Evolutionary conservation across 208 protist genomes (phyloP), one percentile per base, ranked within the genome.

Genomic region (Pavlovales sp.): DNA sequence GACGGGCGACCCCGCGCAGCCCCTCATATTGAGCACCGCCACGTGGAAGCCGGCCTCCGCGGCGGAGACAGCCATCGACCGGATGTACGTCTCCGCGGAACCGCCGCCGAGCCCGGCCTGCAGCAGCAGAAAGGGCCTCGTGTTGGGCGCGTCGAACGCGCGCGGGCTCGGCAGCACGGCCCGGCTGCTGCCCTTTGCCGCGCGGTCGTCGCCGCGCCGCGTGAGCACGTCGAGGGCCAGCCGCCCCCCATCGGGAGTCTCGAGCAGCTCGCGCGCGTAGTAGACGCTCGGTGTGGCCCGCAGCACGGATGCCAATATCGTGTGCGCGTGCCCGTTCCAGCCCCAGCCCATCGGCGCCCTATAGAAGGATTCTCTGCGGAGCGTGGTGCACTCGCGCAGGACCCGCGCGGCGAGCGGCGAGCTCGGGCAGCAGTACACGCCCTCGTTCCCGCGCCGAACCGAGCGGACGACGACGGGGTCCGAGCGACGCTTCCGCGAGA

Each of bases 281-380:
- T 30, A 0, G 39, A 87, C 83, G 7, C 57, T 7, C 18, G 67
- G 57, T 18, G 83, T 87, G 39, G 1, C 2, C 10, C 83, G 83
- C 5, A 47, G 0, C 67, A 78, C 20, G 0, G 83, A 26, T 0
- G 83, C 57, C 2, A 87, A 14, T 57, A 87, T 87, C 11, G 83
- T 87, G 44, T 87, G 83, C 83, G 76, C 83, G 71, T 87, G 83
- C 10, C 83, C 83, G 71, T 87, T 87, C 0, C 20, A 46, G 32
- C 76, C 34, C n/a, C 7, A 34, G 32, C 1, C 37, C 57, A 28
- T 2, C 30, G 83, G 83, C 32, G 8, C 20, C n/a, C n/a, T 0
- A 67, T 87, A 87, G 36, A 34, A 87, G 32, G 5, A 4, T 7
- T 42, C 66, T 34, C 44, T 42, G 32, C 8, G 10, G 83, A 22